Evolutionary conservation across 2,329 filamentous ascomycete genomes (phyloP), one percentile per base, ranked within the genome.

Genomic region (Immersiporthe knoxdaviesiana): DNA sequence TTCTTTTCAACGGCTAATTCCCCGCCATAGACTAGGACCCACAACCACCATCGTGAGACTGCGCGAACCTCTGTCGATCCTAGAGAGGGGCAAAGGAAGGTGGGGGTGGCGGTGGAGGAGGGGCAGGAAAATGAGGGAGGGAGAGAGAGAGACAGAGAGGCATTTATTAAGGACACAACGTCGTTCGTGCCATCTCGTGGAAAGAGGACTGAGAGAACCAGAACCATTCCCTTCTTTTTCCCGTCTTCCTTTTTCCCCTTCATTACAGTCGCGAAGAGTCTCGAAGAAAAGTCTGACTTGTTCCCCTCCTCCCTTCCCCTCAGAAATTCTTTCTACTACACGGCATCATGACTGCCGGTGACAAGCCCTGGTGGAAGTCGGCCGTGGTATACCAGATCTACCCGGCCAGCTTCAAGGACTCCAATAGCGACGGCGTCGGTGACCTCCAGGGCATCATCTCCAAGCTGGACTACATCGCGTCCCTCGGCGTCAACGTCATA

Each of bases 341-440:
- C 14, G n/a, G 8, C 52, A 56, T 18, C 52, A 56, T 56, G 52
- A 56, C 52, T 8, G 24, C n/a, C 5, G 27, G 14, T 12, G 52
- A 56, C 12, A 18, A 30, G 27, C 52, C 27, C 5, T 56, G 52
- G 52, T 56, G 52, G 52, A 56, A 56, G 52, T 56, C 52, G 14
- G 52, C 52, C 24, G 52, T 56, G 52, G 52, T 56, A 1, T 56
- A 56, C 62, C 84, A 87, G 75, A 82, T 89, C 64, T 89, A 88
- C 70, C 87, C 87, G 2, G 84, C 87, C 16, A 85, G 83, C 70
- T 89, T 89, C 80, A 82, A 84, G 61, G 86, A 88, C 74, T 85
- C 84, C 37, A 84, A 87, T 52, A 80, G 81, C n/a, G 86, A 88
- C 59, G 90, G 90, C 84, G 24, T 56, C 27, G 52, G 52, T 18